Conservation (phyloP, 768 basidiomycete species). For the Mrakia gelida region DNA sequence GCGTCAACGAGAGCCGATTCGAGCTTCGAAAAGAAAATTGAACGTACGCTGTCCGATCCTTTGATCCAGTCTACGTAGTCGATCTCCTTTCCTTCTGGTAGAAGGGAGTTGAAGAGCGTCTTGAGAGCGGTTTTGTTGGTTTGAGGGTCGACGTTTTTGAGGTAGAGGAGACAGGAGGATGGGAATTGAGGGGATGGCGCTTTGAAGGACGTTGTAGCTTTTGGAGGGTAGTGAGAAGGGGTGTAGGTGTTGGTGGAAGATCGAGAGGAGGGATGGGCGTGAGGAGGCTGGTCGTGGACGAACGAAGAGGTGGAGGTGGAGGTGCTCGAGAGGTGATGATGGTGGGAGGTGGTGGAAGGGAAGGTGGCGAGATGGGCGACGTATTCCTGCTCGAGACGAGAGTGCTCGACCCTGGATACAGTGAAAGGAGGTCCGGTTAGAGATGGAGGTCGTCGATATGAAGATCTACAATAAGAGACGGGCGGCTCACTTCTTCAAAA, state of each 20-base stretch:
- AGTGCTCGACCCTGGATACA: background rate
- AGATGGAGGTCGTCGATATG: background rate
- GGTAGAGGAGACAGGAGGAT: background rate
- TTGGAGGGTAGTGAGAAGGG: background rate
- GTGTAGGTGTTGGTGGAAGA: background rate
- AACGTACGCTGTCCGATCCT: background rate
- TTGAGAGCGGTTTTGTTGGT: background rate
- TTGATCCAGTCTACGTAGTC: background rate
- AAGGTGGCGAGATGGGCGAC: conserved; percentile 1
- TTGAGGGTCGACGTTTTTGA: background rate
- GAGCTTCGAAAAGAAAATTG: background rate
- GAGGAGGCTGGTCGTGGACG: background rate
- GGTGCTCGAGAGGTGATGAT: background rate
- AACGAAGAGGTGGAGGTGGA: background rate
- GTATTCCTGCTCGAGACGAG: conserved; percentile 1
- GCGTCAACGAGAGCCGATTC: background rate
- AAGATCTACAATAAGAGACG: background rate
- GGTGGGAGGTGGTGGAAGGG: background rate
- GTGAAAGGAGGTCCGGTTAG: background rate
- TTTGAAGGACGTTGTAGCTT: background rate
- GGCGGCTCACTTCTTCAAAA: background rate
- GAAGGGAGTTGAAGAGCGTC: background rate
- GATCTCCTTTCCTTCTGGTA: background rate
- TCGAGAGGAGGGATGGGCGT: background rate
- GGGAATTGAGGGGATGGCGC: background rate